These are phyloP conservation scores for Entonaema liquescens DNA, from an alignment of 495 filamentous ascomycete species.

Conservation along the genomic window DNA sequence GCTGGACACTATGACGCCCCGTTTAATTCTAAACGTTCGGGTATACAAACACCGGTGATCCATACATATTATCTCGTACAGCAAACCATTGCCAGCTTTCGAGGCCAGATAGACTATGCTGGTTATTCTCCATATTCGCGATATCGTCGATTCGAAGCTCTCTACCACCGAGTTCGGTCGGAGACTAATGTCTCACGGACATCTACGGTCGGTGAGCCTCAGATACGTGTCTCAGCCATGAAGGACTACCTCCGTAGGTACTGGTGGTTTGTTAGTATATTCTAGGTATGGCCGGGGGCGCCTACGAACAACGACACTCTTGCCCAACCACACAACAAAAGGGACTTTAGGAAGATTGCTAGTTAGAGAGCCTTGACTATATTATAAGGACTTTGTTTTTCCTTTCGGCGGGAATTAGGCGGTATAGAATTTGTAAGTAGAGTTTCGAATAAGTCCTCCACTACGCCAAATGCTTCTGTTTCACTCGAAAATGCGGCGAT, in stretches of 20 bases:
- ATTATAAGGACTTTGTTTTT: constrained; percentile 1
- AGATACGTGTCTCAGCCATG: background rate
- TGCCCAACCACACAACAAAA: background rate
- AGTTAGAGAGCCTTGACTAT: background rate
- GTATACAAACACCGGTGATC: constrained; percentile 6
- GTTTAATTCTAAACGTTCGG: constrained; percentile 5
- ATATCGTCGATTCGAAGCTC: constrained; percentile 8
- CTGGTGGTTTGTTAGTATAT: background rate
- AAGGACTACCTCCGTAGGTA: background rate
- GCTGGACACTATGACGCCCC: constrained; percentile 7
- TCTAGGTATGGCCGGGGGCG: background rate
- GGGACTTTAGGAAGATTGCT: background rate
- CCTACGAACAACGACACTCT: background rate
- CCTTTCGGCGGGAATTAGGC: background rate
- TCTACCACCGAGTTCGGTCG: background rate
- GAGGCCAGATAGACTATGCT: background rate
- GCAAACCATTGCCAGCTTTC: background rate
- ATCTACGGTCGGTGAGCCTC: constrained; percentile 12
- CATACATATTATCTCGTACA: constrained; percentile 4
- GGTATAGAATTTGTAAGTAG: constrained; percentile 16
- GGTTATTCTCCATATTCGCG: background rate
- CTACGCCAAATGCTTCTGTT: constrained; percentile 11
- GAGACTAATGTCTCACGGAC: constrained; percentile 4
- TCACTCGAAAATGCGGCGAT: constrained; percentile 11
- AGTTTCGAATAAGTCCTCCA: constrained; percentile 12